Evolutionary conservation across 2,329 filamentous ascomycete species (phyloP).

Genomic region (Fusarium sp.): DNA sequence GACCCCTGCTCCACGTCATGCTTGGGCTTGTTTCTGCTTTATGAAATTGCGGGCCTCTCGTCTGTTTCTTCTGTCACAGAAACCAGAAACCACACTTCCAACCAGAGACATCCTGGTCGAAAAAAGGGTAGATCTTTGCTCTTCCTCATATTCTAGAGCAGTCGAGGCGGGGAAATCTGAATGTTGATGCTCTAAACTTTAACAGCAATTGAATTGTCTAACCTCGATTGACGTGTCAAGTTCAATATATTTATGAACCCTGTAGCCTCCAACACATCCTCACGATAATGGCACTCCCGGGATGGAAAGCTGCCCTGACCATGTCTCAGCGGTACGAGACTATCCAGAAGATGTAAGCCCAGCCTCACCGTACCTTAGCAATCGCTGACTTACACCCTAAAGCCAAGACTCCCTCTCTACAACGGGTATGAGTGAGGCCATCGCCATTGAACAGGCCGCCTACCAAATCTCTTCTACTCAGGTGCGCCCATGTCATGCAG

Average conservation of each 20-base stretch:
- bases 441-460: conserved; percentile 73
- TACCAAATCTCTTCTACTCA: conserved; percentile 69
- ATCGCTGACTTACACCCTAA: conserved; percentile 20
- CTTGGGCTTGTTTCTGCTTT: conserved; percentile 40
- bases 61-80: conserved; percentile 7
- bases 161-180: conserved; percentile 14
- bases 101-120: conserved; percentile 29
- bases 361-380: neutral
- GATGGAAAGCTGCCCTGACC: conserved; percentile 66
- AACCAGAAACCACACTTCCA: conserved; percentile 10
- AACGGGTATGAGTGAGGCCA: conserved; percentile 62
- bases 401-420: conserved; percentile 51
- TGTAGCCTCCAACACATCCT: conserved; percentile 9
- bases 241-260: neutral
- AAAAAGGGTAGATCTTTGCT: conserved; percentile 27
- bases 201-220: conserved; percentile 20
- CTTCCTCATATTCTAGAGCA: neutral
- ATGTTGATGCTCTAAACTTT: conserved; percentile 2
- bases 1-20: conserved; percentile 9
- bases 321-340: conserved; percentile 72
- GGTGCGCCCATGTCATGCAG: conserved; percentile 59
- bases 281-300: conserved; percentile 36
- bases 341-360: conserved; percentile 64
- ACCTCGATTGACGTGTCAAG: neutral
- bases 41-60: conserved; percentile 31